Evolutionary conservation across 2,329 filamentous ascomycete genomes (phyloP).

Genomic region (Pseudogymnoascus destructans): DNA sequence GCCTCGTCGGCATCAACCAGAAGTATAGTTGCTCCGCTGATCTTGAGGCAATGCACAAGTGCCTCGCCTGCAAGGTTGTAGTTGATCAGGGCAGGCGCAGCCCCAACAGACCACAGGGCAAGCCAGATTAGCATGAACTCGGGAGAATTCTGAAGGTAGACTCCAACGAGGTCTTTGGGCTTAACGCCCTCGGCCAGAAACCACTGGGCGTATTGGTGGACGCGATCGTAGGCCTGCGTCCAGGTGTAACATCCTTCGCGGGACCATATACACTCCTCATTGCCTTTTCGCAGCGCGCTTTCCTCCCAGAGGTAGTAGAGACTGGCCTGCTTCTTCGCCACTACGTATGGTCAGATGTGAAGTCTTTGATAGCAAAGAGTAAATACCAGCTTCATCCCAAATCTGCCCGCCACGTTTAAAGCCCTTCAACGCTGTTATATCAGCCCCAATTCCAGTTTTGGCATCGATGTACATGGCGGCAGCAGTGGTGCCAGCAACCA

Average conservation of each 20-base stretch:
- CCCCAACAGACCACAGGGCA: constrained; percentile 51
- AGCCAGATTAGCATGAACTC: constrained; percentile 57
- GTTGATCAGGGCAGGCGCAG: constrained; percentile 59
- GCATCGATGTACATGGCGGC: constrained; percentile 51
- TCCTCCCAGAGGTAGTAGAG: constrained; percentile 55
- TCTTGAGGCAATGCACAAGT: constrained; percentile 50
- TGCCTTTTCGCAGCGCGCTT: constrained; percentile 37
- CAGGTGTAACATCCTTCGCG: constrained; percentile 47
- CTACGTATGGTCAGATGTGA: constrained; percentile 23
- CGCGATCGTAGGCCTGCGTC: constrained; percentile 40
- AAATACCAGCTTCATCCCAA: constrained; percentile 36
- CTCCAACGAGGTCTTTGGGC: constrained; percentile 46
- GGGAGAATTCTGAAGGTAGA: constrained; percentile 55
- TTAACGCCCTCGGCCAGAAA: constrained; percentile 45
- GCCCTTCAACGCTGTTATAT: constrained; percentile 37
- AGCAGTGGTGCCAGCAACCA: constrained; percentile 28
- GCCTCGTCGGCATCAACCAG: constrained; percentile 44
- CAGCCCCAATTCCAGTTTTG: constrained; percentile 53
- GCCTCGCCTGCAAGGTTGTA: constrained; percentile 52
- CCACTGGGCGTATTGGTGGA: constrained; percentile 48
- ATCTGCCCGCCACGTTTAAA: constrained; percentile 32
- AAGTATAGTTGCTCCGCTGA: constrained; percentile 42
- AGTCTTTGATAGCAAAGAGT: constrained; percentile 10
- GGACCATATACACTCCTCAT: constrained; percentile 54
- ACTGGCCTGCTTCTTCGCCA: constrained; percentile 39